Conservation (phyloP, 148 eudicot species). For the Cornus kousa region DNA sequence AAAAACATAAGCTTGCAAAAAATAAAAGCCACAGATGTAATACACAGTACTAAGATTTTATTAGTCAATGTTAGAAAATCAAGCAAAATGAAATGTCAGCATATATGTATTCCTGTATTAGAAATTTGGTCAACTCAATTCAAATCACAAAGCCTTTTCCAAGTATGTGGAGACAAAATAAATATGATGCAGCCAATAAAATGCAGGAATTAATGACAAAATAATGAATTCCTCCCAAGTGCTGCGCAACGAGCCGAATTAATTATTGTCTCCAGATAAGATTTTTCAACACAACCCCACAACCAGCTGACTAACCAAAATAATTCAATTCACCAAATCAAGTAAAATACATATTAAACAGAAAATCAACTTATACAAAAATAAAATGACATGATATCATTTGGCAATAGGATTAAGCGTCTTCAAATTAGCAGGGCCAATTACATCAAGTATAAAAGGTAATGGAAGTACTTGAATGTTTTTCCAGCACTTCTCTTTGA, state of each 20-base stretch:
- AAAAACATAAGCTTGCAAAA: background rate
- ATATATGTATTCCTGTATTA: background rate
- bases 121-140: background rate
- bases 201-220: background rate
- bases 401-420: background rate
- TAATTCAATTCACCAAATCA: background rate
- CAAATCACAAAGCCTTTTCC: too few species aligned
- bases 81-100: background rate
- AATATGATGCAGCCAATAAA: background rate
- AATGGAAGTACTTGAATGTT: constrained; percentile 56
- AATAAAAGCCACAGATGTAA: background rate
- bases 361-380: background rate
- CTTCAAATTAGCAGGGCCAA: background rate
- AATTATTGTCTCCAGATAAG: background rate
- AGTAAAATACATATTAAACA: background rate
- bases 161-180: background rate
- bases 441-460: constrained; percentile 10
- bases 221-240: background rate
- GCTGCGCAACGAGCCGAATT: background rate
- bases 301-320: constrained; percentile 2
- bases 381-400: background rate
- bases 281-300: background rate
- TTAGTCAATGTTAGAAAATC: background rate
- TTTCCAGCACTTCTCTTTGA: constrained; percentile 82
- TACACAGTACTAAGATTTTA: background rate